Base-by-base conservation (phyloP, 306 rosid genomes). In the Echinosophora koreensis region DNA sequence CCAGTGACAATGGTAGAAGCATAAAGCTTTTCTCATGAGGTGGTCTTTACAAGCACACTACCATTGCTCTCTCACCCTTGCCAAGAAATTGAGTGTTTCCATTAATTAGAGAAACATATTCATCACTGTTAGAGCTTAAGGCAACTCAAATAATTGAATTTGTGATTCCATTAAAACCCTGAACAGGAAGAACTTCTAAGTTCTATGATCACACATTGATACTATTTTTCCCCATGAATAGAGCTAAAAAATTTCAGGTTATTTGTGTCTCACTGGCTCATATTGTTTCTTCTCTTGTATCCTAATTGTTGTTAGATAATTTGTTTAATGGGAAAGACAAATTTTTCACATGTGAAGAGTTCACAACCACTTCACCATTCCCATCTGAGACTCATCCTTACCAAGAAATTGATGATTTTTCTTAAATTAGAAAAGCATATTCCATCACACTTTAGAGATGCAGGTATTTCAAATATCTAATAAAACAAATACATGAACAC, bases 141-240 rank as follows among this genome's bases (percentile, higher is more conserved):
- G n/a, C n/a, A n/a, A 35, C 50, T 56, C 51, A 32, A 68, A 49
- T 35, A 49, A 14, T 42, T 78, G 44, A 49, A 35, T 63, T 60
- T 47, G 71, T 2, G 28, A 46, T 46, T 51, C 59, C 58, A 61
- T 38, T 18, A 71, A 39, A 71, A 71, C 5, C 27, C 4, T 77
- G 15, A 47, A 51, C 16, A 65, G 16, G 30, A 46, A 51, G 13
- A 76, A 58, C 0, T 37, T 18, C 14, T 2, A 42, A 42, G 49
- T 9, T 9, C 9, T 42, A 42, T 42, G 49, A n/a, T n/a, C n/a
- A n/a, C 9, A 9, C 4, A 42, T 42, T 42, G 13, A 42, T 42
- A 42, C 12, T 42, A 5, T 46, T 12, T 11, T 13, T 12, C 12
- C 1, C 15, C 51, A 46, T 46, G 51, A 46, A 8, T 46, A 50